Evolutionary conservation across 768 basidiomycete species (phyloP).

Genomic region (Asterophora parasitica): DNA sequence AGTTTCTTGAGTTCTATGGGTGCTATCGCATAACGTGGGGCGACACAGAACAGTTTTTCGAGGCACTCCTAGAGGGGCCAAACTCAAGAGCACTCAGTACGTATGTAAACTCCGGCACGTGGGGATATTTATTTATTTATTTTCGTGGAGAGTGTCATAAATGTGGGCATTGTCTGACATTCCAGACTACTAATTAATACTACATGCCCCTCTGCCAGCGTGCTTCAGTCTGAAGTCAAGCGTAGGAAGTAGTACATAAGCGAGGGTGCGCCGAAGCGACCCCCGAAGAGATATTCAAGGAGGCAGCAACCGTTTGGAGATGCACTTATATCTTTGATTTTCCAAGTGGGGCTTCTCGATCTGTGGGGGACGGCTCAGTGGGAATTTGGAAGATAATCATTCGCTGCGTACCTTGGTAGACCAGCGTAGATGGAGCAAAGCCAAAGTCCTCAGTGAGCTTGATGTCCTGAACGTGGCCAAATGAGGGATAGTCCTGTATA

Average conservation of each 20-base stretch:
- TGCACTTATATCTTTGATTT: constrained; percentile 53
- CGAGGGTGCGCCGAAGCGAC: no score
- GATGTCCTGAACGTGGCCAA: constrained; percentile 43
- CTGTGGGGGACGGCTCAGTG: constrained; percentile 20
- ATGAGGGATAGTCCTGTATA: constrained; percentile 5
- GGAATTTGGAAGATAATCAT: constrained; percentile 8
- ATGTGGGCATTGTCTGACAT: neutral
- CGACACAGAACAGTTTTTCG: neutral
- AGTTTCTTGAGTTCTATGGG: neutral
- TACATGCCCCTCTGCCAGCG: neutral
- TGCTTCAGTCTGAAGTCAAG: no score
- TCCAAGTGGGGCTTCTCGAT: constrained; percentile 54
- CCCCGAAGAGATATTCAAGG: no score
- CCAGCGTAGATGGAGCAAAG: constrained; percentile 80
- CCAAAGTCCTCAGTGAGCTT: constrained; percentile 73
- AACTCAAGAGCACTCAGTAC: no score
- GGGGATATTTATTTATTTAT: no score
- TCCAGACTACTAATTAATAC: neutral
- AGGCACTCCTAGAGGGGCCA: no score
- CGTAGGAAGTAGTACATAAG: no score
- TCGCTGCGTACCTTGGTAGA: constrained; percentile 53
- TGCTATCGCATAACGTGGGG: constrained; percentile 12
- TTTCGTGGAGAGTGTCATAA: no score
- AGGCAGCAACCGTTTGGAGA: no score
- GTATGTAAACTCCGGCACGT: no score